Evolutionary conservation across 2,329 filamentous ascomycete species (phyloP), one percentile per base, ranked within the genome.

Genomic region (Penicillium sp.): DNA sequence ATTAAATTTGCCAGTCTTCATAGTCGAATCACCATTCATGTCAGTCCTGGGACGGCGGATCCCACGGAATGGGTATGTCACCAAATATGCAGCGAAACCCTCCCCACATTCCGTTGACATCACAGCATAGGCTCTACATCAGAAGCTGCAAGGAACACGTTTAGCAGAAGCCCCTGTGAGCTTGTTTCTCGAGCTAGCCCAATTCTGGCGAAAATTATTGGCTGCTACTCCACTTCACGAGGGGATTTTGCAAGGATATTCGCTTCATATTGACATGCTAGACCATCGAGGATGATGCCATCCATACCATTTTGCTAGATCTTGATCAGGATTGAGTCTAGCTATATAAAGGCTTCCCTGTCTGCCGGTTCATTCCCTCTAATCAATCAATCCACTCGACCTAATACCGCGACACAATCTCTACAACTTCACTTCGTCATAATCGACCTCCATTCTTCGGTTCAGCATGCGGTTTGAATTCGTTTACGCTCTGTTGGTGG

Each of bases 21-120:
- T 44, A 12, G 18, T 42, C 6, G 39, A 47, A n/a, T 42, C 13
- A 21, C 36, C 12, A 21, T 15, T 13, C 33, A 43, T 46, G 23
- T 26, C 12, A 24, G 53, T 49, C 53, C 56, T 53, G 50, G 48
- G 46, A 24, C 24, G 28, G 39, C 13, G 23, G 21, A 21, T 4
- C 15, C 12, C 8, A 16, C 34, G 46, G 49, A 48, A 53, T 45
- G 43, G n/a, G 16, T 28, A 38, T 51, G 49, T 51, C 54, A 57
- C 41, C 24, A 36, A 31, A 45, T 9, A 54, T 46, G 49, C 33
- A 33, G 43, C 16, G 13, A 33, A 18, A 31, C 15, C 6, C n/a
- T 38, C 31, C 23, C 15, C 45, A 23, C 57, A 58, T 59, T 53
- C 50, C 51, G 45, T 44, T 57, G 57, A 59, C 57, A 47, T 57